Evolutionary conservation across 1,284 basidiomycete species (phyloP).

Genomic region (Moesziomyces sp.): DNA sequence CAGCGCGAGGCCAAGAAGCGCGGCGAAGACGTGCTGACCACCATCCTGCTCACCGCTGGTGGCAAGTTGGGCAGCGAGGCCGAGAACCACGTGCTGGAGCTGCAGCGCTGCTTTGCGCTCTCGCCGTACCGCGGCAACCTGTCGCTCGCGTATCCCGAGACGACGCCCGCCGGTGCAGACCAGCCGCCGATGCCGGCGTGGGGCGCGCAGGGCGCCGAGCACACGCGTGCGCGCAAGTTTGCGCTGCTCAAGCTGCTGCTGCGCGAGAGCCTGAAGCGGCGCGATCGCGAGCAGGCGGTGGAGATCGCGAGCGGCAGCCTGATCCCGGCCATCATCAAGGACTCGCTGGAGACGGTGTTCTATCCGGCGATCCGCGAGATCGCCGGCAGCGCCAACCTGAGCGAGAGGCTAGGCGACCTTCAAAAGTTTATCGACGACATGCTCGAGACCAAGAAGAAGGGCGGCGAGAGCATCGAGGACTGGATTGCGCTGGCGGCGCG

Average conservation of each 20-base stretch:
- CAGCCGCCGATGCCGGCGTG: slow-evolving; percentile 43
- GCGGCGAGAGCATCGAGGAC: slow-evolving; percentile 49
- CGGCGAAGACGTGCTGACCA: slow-evolving; percentile 64
- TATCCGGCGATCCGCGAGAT: slow-evolving; percentile 58
- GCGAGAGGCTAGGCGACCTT: slow-evolving; percentile 60
- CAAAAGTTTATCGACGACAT: slow-evolving; percentile 64
- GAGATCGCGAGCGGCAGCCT: slow-evolving; percentile 57
- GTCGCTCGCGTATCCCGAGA: slow-evolving; percentile 57
- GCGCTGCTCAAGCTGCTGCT: slow-evolving; percentile 63
- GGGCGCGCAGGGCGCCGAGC: slow-evolving; percentile 47
- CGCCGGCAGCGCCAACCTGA: slow-evolving; percentile 52
- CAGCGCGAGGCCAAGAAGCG: slow-evolving; percentile 45
- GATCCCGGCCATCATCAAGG: slow-evolving; percentile 62
- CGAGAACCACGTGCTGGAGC: slow-evolving; percentile 53
- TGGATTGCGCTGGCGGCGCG: slow-evolving; percentile 62
- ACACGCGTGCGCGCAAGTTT: slow-evolving; percentile 60
- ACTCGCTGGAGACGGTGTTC: slow-evolving; percentile 60
- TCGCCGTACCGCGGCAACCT: slow-evolving; percentile 59
- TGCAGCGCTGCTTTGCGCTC: slow-evolving; percentile 59
- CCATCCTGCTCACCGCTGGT: slow-evolving; percentile 54
- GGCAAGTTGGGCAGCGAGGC: slow-evolving; percentile 42
- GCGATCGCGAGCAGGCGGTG: slow-evolving; percentile 62
- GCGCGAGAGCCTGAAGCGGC: slow-evolving; percentile 58
- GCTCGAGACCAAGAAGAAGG: slow-evolving; percentile 55
- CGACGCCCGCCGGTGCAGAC: slow-evolving; percentile 48